Percentiles rank a stretch among this genome's conserved stretches.
phyloP scores from a whole-genome alignment of 192 early-diverging fungal species.

The Haplosporangium gracile region DNA sequence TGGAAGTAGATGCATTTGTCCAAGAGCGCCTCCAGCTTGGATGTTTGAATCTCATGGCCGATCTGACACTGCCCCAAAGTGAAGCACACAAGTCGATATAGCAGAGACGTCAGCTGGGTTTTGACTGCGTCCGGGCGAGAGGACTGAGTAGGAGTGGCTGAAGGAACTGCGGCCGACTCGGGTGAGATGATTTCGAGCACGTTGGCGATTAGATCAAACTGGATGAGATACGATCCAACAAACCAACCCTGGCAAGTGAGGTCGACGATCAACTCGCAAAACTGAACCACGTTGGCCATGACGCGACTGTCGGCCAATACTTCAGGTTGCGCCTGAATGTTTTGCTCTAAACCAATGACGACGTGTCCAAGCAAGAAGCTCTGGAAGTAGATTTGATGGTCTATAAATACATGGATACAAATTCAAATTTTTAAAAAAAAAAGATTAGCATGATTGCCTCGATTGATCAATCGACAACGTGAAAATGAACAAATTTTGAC shows the following conservation, averaged over 20 bases:
- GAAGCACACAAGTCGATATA: conserved; percentile 69
- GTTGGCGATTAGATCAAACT: conserved; percentile 62
- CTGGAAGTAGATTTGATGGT: conserved; percentile 53
- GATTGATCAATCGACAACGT: too few relatives aligned
- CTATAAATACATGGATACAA: conserved; percentile 1
- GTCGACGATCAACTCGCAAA: conserved; percentile 52
- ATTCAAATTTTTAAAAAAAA: not conserved
- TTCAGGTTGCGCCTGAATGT: conserved; percentile 47
- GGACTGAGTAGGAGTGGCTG: conserved; percentile 40
- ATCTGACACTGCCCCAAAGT: conserved; percentile 58
- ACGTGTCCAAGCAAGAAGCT: conserved; percentile 51
- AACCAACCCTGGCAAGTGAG: conserved; percentile 52
- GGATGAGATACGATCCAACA: conserved; percentile 47
- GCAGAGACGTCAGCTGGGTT: conserved; percentile 42
- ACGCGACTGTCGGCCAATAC: conserved; percentile 42
- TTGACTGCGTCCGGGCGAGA: conserved; percentile 51
- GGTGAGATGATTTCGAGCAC: conserved; percentile 61
- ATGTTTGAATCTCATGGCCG: conserved; percentile 58
- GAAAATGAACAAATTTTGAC: too few relatives aligned
- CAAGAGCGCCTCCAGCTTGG: conserved; percentile 57
- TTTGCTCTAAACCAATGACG: conserved; percentile 50
- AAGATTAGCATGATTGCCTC: not conserved
- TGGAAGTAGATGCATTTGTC: conserved; percentile 73
- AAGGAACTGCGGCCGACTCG: conserved; percentile 27
- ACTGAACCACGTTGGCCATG: conserved; percentile 48